A percentile compares a stretch with the other conserved stretches of the same genome.
These are phyloP conservation scores for Pseudogymnoascus sp. DNA, from an alignment of 2,329 filamentous ascomycete species.

Conservation along the genomic window DNA sequence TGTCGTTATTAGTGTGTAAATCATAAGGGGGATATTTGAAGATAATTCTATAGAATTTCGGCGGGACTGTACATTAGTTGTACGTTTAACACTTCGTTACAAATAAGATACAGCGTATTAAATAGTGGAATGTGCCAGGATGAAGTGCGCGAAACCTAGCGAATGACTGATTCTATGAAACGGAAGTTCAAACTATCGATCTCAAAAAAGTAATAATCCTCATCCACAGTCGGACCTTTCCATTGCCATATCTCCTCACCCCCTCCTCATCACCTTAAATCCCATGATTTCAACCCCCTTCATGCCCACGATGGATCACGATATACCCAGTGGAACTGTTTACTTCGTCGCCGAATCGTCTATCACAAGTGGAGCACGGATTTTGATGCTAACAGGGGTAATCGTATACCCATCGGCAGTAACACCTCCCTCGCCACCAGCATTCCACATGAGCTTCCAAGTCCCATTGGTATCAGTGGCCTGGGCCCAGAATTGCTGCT, in stretches of 20 bases:
- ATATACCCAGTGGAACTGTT: not conserved
- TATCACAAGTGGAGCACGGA: not conserved
- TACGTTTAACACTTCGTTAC: not conserved
- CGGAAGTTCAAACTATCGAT: not conserved
- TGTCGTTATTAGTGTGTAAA: not conserved
- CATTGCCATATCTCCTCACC: not conserved
- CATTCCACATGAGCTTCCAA: conserved; percentile 22
- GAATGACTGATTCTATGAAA: not conserved
- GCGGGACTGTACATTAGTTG: not conserved
- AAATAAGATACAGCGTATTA: not conserved
- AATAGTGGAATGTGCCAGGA: not conserved
- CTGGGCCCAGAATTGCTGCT: conserved; percentile 22
- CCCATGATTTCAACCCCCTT: not conserved
- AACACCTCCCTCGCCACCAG: not conserved
- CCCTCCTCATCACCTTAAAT: not conserved
- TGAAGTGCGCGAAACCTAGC: not conserved
- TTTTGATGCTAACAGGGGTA: not conserved
- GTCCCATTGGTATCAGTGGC: conserved; percentile 15
- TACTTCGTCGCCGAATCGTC: not conserved
- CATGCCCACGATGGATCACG: not conserved
- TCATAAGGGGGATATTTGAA: not conserved
- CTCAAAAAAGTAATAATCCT: not conserved
- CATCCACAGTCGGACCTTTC: not conserved
- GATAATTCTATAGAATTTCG: not conserved
- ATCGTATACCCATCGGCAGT: not conserved